These are phyloP conservation scores for Blumeriella jaapii DNA, from an alignment of 2,329 filamentous ascomycete species.

Conservation along the genomic window DNA sequence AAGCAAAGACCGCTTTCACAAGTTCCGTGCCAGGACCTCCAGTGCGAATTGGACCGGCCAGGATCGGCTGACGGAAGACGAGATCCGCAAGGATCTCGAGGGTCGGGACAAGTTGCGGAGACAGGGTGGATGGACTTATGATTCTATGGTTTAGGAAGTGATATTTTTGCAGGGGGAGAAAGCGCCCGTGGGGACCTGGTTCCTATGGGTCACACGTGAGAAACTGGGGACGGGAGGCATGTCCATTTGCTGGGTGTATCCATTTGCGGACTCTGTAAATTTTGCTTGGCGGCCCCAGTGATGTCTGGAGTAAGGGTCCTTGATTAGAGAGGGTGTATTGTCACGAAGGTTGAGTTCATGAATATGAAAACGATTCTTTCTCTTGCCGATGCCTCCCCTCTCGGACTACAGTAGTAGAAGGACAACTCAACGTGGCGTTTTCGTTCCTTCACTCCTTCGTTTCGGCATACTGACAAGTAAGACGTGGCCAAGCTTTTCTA, in stretches of 20 bases:
- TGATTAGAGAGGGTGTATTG: constrained; percentile 2
- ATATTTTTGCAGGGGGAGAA: not conserved
- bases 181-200: too few species aligned
- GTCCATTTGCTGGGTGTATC: constrained; percentile 1
- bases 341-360: constrained; percentile 5
- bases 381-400: too few species aligned
- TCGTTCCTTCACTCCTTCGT: too few species aligned
- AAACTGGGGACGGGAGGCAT: not conserved
- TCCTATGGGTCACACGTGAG: too few species aligned
- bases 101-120: constrained; percentile 67
- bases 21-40: constrained; percentile 82
- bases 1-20: constrained; percentile 73
- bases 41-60: constrained; percentile 87
- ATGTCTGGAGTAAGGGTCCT: not conserved
- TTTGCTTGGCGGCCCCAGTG: not conserved
- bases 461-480: too few species aligned
- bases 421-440: too few species aligned
- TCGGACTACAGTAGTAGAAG: too few species aligned
- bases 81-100: constrained; percentile 69
- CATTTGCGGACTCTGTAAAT: constrained; percentile 1
- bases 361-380: constrained; percentile 8
- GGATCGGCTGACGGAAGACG: constrained; percentile 77
- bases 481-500: too few species aligned
- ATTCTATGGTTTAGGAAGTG: constrained; percentile 24
- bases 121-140: constrained; percentile 76